phyloP scores from a whole-genome alignment of 2,329 filamentous ascomycete species.

The Canariomyces notabilis region DNA sequence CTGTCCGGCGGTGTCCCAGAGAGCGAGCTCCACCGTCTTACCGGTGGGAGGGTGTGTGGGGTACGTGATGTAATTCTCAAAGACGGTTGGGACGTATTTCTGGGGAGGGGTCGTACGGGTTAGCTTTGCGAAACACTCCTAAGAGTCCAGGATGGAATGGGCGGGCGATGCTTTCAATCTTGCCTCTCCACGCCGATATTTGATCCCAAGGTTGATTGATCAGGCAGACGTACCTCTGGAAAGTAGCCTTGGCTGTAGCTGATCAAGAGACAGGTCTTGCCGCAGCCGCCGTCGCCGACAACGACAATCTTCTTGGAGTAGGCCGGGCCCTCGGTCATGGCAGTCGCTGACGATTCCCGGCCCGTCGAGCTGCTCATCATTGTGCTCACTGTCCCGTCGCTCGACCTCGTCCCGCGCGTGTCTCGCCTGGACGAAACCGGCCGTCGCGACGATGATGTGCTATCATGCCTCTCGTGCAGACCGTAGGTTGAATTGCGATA shows the following conservation, averaged over 20 bases:
- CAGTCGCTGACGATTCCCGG: constrained; percentile 72
- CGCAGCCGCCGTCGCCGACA: constrained; percentile 94
- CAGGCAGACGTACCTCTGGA: constrained; percentile 68
- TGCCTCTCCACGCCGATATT: too few species aligned
- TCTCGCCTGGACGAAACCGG: constrained; percentile 38
- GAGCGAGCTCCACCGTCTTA: constrained; percentile 91
- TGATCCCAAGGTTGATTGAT: too few species aligned
- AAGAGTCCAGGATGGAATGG: neutral
- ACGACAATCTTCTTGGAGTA: constrained; percentile 99
- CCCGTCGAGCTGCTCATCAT: constrained; percentile 68
- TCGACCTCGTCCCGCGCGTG: constrained; percentile 59
- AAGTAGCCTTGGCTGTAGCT: constrained; percentile 99
- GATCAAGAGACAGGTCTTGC: constrained; percentile 97
- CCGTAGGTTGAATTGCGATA: constrained; percentile 52
- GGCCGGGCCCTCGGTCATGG: constrained; percentile 82
- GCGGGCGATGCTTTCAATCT: too few species aligned
- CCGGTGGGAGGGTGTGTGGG: constrained; percentile 81
- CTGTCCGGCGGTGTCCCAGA: constrained; percentile 98
- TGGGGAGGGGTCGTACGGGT: constrained; percentile 34
- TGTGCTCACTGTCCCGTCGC: constrained; percentile 87
- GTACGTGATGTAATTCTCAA: constrained; percentile 99
- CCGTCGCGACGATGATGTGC: constrained; percentile 34
- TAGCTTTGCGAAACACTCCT: neutral
- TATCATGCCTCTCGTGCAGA: constrained; percentile 39
- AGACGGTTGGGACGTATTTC: constrained; percentile 99